Percentiles rank a stretch among this genome's conserved stretches.
Conservation (phyloP, 352 stramenopile genomes). For the Thraustotheca clavata region DNA sequence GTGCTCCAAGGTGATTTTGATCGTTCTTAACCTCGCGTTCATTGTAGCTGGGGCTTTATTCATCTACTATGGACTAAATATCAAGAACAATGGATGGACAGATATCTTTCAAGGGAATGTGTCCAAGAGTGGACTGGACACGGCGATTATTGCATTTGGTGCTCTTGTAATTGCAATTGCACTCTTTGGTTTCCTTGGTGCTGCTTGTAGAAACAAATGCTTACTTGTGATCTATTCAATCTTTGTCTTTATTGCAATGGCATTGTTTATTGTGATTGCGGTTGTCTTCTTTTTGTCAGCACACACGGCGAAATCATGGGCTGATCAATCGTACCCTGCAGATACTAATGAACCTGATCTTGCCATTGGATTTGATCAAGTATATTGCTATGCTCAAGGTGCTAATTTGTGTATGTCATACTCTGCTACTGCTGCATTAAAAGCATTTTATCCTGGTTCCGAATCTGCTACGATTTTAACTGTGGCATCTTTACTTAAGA, state of each 20-base stretch:
- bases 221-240: constrained; percentile 48
- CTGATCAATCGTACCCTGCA: constrained; percentile 40
- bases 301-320: constrained; percentile 41
- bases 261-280: constrained; percentile 44
- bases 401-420: constrained; percentile 60
- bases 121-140: constrained; percentile 34
- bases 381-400: constrained; percentile 66
- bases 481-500: constrained; percentile 25
- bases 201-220: constrained; percentile 46
- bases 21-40: constrained; percentile 64
- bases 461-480: constrained; percentile 24
- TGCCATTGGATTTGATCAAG: constrained; percentile 53
- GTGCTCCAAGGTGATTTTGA: constrained; percentile 31
- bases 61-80: constrained; percentile 44
- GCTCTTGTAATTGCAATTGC: constrained; percentile 47
- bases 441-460: constrained; percentile 44
- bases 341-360: constrained; percentile 34
- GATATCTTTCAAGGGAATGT: constrained; percentile 68
- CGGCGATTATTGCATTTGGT: constrained; percentile 40
- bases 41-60: constrained; percentile 50
- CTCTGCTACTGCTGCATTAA: constrained; percentile 38
- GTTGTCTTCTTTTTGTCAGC: constrained; percentile 38
- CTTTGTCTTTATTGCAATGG: constrained; percentile 47
- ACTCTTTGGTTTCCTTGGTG: constrained; percentile 43
- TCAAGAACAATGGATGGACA: constrained; percentile 59